phyloP scores from a whole-genome alignment of 208 protist genomes.

The Trypanosomatidae sp. region DNA sequence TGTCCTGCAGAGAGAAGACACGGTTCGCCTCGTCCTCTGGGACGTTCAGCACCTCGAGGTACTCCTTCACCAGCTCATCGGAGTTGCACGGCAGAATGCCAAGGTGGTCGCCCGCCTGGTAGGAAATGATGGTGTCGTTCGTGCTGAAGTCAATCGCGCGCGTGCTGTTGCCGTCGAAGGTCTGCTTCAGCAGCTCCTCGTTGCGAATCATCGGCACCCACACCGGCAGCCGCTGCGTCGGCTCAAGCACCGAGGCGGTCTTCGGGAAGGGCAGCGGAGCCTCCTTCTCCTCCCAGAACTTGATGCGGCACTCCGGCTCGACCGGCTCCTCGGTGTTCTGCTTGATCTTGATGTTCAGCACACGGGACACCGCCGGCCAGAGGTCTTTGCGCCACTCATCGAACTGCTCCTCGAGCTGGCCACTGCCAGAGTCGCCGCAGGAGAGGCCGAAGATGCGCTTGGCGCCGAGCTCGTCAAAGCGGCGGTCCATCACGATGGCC shows the following conservation, averaged over 20 bases:
- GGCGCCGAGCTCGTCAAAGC: constrained; percentile 87
- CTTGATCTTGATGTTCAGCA: constrained; percentile 77
- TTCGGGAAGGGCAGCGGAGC: constrained; percentile 81
- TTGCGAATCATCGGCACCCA: constrained; percentile 74
- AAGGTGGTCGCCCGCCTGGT: constrained; percentile 95
- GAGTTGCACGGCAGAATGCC: constrained; percentile 93
- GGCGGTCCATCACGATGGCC: constrained; percentile 83
- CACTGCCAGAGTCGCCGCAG: constrained; percentile 75
- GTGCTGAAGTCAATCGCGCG: constrained; percentile 89
- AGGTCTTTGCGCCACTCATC: constrained; percentile 83
- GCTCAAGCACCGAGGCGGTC: constrained; percentile 84
- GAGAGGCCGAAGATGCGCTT: constrained; percentile 79
- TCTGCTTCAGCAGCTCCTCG: constrained; percentile 66
- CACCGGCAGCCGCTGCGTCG: constrained; percentile 82
- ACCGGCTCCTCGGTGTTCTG: constrained; percentile 58
- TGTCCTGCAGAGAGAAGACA: constrained; percentile 85
- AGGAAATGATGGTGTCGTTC: constrained; percentile 81
- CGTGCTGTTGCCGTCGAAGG: constrained; percentile 63
- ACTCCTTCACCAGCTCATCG: constrained; percentile 77
- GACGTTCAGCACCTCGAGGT: constrained; percentile 58
- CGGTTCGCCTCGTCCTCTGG: constrained; percentile 54
- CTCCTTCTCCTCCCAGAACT: constrained; percentile 80
- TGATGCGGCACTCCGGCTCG: constrained; percentile 81
- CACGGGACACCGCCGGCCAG: constrained; percentile 80
- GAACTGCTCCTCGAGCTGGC: constrained; percentile 87